Evolutionary conservation across 1,284 basidiomycete genomes (phyloP), one percentile per base, ranked within the genome.

Genomic region (Ceratobasidium sp.): DNA sequence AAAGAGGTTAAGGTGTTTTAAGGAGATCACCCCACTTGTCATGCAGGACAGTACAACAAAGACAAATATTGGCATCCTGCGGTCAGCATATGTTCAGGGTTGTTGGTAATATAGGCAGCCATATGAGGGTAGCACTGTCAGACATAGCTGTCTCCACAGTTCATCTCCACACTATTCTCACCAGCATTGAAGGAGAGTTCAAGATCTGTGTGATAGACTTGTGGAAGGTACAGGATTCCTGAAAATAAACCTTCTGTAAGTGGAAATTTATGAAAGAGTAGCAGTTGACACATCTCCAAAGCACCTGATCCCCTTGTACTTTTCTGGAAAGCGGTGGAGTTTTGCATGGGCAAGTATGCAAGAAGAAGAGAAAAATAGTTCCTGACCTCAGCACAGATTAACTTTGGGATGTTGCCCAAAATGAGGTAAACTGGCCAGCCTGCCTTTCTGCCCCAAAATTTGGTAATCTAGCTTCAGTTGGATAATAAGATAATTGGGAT

Each of bases 391-490:
- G 15, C 6, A 7, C 49, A 20, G 20, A 51, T 51, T 20, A n/a
- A 15, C 64, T 66, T 66, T 10, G 64, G 64, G 28, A 66, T 66
- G 26, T 66, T 66, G 13, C 64, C 64, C 5, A 66, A 23, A 3
- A 74, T 68, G 3, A 77, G 10, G 37, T 77, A 76, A 11, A 77
- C 77, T 13, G 77, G 77, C 53, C 56, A 69, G 1, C 73, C 77
- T 20, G 35, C 7, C 37, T 77, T 75, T 33, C 67, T 33, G 11
- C 77, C 56, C 3, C 23, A 37, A 23, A 76, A 69, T n/a, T 75
- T 63, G 1, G 77, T 76, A 8, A 77, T n/a, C 15, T 71, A 54
- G 3, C 73, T 77, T 39, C 37, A 53, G 53, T 77, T 65, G 0
- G 77, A 77, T 2, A 73, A 20, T 1, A 77, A 8, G 17, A 77